Evolutionary conservation across 768 basidiomycete genomes (phyloP), one percentile per base, ranked within the genome.

Genomic region (Serendipita sp.): DNA sequence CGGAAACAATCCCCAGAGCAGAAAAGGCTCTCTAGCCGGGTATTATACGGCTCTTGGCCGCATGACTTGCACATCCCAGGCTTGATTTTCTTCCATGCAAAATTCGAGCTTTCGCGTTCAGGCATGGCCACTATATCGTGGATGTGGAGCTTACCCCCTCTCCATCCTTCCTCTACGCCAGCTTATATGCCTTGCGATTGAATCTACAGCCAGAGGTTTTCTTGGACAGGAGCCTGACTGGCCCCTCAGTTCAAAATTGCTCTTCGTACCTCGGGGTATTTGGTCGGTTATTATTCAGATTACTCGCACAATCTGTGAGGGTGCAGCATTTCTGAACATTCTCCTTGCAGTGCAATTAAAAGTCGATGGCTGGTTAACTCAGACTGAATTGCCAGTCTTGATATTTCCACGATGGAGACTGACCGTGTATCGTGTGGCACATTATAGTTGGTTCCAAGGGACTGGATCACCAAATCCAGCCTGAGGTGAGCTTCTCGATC

Each of bases 1-100:
- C 81, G 79, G 56, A 75, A 74, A 28, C 52, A 54, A 10, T 28
- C 52, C 8, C 8, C 15, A 10, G 13, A 15, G 30, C 52, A 54
- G 28, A 54, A 54, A 10, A 54, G 52, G 30, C 52, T 54, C n/a
- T 45, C n/a, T 10, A 10, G 44, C 11, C 10, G 10, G 11, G 10
- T 10, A 45, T 45, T n/a, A 45, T 10, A 10, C 11, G 44, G 44
- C n/a, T n/a, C 11, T 45, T 45, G 44, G 11, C 44, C 44, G n/a
- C 44, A 45, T 10, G n/a, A 10, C 11, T 10, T n/a, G 44, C 44
- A 45, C n/a, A 45, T 10, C n/a, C 11, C 11, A 10, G n/a, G 44
- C n/a, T n/a, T n/a, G n/a, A n/a, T 45, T 10, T 45, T 45, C 44
- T 45, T 10, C n/a, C n/a, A n/a, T 10, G 44, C n/a, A n/a, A 45